Base-by-base conservation (phyloP, 2,329 filamentous ascomycete genomes). In the Leptosphaerulina australis region DNA sequence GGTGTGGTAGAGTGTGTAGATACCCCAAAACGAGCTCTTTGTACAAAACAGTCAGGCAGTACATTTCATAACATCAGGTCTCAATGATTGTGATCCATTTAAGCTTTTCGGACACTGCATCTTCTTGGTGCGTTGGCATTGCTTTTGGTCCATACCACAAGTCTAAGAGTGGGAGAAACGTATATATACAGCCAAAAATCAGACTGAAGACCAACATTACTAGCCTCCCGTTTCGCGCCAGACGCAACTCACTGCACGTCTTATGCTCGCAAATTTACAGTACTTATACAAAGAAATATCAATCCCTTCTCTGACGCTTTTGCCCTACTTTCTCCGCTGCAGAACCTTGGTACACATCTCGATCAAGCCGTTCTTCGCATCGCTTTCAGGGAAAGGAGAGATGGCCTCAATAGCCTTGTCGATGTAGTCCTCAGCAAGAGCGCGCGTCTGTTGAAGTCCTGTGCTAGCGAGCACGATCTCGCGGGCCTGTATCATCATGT, bases 311-410 rank as follows among this genome's bases (percentile, higher is more conserved):
- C 29, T 49, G 6, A 11, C 24, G 24, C 11, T 11, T 11, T 6
- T 25, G 24, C 5, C 24, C 53, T 80, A 97, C 75, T 96, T 97
- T 72, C 91, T 83, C 67, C 93, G 83, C 75, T 91, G 87, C 78
- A 96, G 84, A 12, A 92, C 91, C 79, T 96, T 97, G 63, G 87
- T 83, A 61, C 91, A 95, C 90, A 97, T 97, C 67, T 97, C 91
- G 35, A 96, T 79, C 30, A 99, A 79, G 0, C 93, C 93, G 22
- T 88, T 83, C 78, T 96, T 97, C 50, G 94, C 94, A 59, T 97
- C 93, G 71, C 91, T 93, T n/a, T 92, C 87, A 5, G 94, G 94
- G 74, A 99, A 96, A 35, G 79, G 77, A 57, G 83, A 81, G 65
- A 99, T 89, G n/a, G 92, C 90, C 4, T 85, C 82, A 53, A 96